Base-by-base conservation (phyloP, 108 stramenopile genomes). In the Seminavis robusta region DNA sequence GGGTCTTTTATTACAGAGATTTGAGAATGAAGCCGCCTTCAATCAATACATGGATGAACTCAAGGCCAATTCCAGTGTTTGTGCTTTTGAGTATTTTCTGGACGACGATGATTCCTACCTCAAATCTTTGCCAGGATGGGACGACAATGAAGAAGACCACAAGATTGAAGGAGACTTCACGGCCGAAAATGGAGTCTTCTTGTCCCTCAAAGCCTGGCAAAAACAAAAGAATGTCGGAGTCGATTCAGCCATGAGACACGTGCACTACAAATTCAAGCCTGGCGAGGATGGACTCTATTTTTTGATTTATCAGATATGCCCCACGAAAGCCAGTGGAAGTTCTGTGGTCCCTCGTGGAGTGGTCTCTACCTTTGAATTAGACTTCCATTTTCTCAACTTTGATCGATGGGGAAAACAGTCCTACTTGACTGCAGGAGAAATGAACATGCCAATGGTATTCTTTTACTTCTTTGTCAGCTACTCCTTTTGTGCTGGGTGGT, bases 381-480 rank as follows among this genome's bases (percentile, higher is more conserved):
- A 90, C 59, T 77, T 95, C 47, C 56, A 75, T 16, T 92, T 87
- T 47, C 74, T 71, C 64, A 98, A 98, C 72, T 63, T 69, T 26
- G 98, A 95, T 31, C 58, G 52, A 9, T 81, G 72, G 27, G 79
- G 80, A 5, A 67, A 64, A 33, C 46, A 62, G 21, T 84, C 90
- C n/a, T 99, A 86, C 61, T 59, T 99, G 33, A 79, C 91, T 7
- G 93, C 92, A 6, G 97, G 98, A 26, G 94, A 95, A 62, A 92
- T 87, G 79, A 59, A 69, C 9, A 69, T 97, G 28, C 97, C 98
- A 23, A 52, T 38, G 31, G 61, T 99, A 47, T 96, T 83, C 60
- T 76, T 94, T 21, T 77, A 76, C 54, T 96, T 92, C 55, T 80
- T 72, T 45, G 28, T 90, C 11, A 51, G 86, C 6, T 97, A 94